These are phyloP conservation scores for Perkinsus olseni DNA, from an alignment of 169 alveolate genomes.

Conservation along the genomic window DNA sequence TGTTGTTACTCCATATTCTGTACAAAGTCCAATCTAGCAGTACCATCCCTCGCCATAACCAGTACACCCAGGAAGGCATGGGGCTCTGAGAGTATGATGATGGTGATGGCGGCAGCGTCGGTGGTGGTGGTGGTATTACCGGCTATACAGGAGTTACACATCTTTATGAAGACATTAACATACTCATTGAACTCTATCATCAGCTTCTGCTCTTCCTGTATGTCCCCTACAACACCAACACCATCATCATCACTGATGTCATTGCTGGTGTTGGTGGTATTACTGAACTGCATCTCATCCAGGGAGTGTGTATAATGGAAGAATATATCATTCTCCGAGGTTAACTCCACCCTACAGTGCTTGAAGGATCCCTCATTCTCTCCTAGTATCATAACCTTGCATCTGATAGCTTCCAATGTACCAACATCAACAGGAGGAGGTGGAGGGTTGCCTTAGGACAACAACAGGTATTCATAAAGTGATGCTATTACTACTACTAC, in stretches of 20 bases:
- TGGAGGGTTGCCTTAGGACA: not conserved
- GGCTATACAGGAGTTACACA: slow-evolving; percentile 81
- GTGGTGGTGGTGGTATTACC: not conserved
- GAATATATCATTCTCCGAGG: slow-evolving; percentile 86
- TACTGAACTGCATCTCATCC: slow-evolving; percentile 13
- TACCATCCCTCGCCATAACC: slow-evolving; percentile 66
- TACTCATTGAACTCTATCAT: slow-evolving; percentile 81
- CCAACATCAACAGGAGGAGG: slow-evolving; percentile 56
- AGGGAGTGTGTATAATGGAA: slow-evolving; percentile 77
- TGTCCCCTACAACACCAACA: slow-evolving; percentile 50
- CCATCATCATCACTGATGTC: slow-evolving; percentile 58
- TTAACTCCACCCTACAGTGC: slow-evolving; percentile 70
- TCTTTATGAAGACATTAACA: slow-evolving; percentile 68
- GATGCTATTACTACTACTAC: not conserved
- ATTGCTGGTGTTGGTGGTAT: not conserved
- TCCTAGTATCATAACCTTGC: slow-evolving; percentile 65
- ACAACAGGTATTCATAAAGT: not conserved
- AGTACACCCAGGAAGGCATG: slow-evolving; percentile 69
- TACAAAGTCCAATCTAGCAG: slow-evolving; percentile 72
- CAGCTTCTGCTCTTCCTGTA: slow-evolving; percentile 80
- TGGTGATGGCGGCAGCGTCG: no score
- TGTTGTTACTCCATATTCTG: slow-evolving; percentile 12
- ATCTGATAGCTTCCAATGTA: slow-evolving; percentile 71
- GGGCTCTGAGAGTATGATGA: slow-evolving; percentile 15
- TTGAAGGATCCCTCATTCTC: slow-evolving; percentile 63